Evolutionary conservation across 352 stramenopile species (phyloP).

Genomic region (Pythium monospermum): DNA sequence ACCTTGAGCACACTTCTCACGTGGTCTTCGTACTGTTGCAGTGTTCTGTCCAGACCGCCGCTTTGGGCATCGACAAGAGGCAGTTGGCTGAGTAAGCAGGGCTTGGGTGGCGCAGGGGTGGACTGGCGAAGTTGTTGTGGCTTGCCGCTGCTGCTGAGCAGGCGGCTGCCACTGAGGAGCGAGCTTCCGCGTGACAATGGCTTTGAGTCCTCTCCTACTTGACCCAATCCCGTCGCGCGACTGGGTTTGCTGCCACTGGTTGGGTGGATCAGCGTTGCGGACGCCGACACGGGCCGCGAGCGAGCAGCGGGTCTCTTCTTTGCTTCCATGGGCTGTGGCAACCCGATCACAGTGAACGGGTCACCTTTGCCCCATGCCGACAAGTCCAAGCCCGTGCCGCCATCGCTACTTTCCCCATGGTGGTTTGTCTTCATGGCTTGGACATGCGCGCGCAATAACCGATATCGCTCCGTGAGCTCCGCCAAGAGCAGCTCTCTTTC

Average conservation of each 20-base stretch:
- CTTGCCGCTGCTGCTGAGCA: too few relatives aligned
- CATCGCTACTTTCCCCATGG: neutral
- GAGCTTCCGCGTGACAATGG: too few relatives aligned
- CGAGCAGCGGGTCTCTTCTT: constrained; percentile 13
- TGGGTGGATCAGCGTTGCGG: constrained; percentile 2
- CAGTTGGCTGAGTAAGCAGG: constrained; percentile 15
- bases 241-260: neutral
- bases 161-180: too few relatives aligned
- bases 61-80: neutral
- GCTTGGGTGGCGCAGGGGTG: constrained; percentile 11
- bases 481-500: constrained; percentile 57
- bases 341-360: constrained; percentile 50
- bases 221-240: neutral
- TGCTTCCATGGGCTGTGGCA: constrained; percentile 33
- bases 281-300: constrained; percentile 23
- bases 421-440: constrained; percentile 8
- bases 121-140: too few relatives aligned
- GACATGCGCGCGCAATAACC: constrained; percentile 22
- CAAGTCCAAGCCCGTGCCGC: constrained; percentile 1
- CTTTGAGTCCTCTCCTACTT: neutral
- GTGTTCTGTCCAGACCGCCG: neutral
- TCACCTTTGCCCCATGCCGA: constrained; percentile 10
- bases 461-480: constrained; percentile 45
- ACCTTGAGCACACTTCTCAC: constrained; percentile 55
- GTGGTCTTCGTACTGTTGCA: constrained; percentile 35